phyloP scores from a whole-genome alignment of 202 grass and related monocot species.

The Hordeum pubiflorum region DNA sequence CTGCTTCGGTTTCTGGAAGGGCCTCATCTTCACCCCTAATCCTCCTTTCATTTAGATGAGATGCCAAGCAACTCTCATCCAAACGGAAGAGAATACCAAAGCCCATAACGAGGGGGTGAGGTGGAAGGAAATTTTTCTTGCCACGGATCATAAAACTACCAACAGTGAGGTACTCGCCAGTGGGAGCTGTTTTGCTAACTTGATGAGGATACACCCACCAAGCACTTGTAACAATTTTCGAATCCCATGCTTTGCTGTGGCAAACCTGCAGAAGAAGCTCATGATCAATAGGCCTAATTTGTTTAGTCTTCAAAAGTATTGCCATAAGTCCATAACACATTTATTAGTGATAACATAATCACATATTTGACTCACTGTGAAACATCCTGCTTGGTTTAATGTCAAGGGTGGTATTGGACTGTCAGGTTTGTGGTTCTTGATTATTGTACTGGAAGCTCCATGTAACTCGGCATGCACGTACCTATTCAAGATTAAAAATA shows the following conservation, averaged over 20 bases:
- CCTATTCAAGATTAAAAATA: slow-evolving; percentile 33
- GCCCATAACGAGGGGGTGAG: slow-evolving; percentile 88
- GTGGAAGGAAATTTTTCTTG: slow-evolving; percentile 93
- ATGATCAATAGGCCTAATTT: slow-evolving; percentile 15
- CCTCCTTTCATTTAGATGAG: slow-evolving; percentile 88
- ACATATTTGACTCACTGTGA: slow-evolving; percentile 64
- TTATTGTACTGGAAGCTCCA: slow-evolving; percentile 96
- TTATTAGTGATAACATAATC: not conserved
- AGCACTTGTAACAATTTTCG: slow-evolving; percentile 95
- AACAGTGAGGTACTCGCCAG: slow-evolving; percentile 93
- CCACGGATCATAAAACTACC: slow-evolving; percentile 99
- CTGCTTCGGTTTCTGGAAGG: slow-evolving; percentile 51
- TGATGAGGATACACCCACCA: slow-evolving; percentile 99
- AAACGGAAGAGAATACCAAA: slow-evolving; percentile 93
- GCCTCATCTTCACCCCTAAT: slow-evolving; percentile 78
- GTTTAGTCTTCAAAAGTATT: not conserved
- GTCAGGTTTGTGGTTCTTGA: slow-evolving; percentile 89
- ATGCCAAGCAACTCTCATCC: slow-evolving; percentile 84
- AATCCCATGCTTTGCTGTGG: slow-evolving; percentile 96
- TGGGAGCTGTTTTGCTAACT: slow-evolving; percentile 98
- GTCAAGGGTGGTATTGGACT: slow-evolving; percentile 80
- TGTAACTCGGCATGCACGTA: slow-evolving; percentile 92
- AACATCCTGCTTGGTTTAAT: slow-evolving; percentile 89
- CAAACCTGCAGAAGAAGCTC: slow-evolving; percentile 64
- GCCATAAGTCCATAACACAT: not conserved